phyloP scores from a whole-genome alignment of 768 basidiomycete species.

The Hemileccinum rubropunctum region DNA sequence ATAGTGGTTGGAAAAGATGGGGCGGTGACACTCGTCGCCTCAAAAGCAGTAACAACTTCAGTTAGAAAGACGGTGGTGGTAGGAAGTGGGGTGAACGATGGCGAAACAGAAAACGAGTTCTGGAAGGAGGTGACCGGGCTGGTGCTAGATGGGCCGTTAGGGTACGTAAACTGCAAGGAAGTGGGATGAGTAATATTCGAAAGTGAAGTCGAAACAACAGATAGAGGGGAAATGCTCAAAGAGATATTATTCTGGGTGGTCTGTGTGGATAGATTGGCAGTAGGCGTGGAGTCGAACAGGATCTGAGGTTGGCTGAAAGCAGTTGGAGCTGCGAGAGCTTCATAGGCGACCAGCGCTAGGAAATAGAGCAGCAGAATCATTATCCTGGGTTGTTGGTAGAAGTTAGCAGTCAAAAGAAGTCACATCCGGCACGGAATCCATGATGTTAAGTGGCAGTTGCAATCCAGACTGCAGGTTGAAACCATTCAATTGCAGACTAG shows the following conservation, averaged over 20 bases:
- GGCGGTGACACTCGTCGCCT: constrained; percentile 7
- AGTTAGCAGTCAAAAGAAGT: background rate
- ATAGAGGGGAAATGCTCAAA: background rate
- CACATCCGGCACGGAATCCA: background rate
- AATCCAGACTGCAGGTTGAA: constrained; percentile 2
- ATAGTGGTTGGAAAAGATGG: constrained; percentile 4
- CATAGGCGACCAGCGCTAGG: constrained; percentile 18
- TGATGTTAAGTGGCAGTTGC: constrained; percentile 1
- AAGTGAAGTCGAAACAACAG: background rate
- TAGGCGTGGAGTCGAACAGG: background rate
- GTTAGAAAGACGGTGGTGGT: constrained; percentile 7
- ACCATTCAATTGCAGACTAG: constrained; percentile 6
- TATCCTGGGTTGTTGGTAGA: background rate
- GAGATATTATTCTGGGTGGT: background rate
- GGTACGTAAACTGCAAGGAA: background rate
- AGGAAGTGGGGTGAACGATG: background rate
- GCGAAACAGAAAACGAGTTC: background rate
- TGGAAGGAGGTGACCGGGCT: background rate
- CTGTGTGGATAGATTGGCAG: background rate
- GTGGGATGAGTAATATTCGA: background rate
- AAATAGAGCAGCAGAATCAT: constrained; percentile 9
- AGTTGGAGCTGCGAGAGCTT: constrained; percentile 9
- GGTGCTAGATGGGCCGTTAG: background rate
- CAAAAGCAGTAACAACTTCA: constrained; percentile 5
- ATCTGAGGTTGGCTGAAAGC: constrained; percentile 2